These are phyloP conservation scores for Allium fistulosum DNA, from an alignment of 106 monocot genomes.

Conservation along the genomic window DNA sequence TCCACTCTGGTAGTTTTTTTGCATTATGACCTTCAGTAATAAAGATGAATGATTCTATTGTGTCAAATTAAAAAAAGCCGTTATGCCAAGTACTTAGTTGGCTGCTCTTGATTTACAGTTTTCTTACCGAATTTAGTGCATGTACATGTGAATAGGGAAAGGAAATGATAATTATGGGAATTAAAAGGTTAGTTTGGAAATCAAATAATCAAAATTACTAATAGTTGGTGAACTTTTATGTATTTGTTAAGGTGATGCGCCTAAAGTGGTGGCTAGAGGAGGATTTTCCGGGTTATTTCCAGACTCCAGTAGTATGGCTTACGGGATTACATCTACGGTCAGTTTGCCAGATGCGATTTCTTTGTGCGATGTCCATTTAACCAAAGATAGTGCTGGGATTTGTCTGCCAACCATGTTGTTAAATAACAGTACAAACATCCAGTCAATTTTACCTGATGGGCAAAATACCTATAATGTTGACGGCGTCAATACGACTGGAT, in stretches of 20 bases:
- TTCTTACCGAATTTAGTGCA: too few relatives aligned
- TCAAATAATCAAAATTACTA: not conserved
- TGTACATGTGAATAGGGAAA: too few relatives aligned
- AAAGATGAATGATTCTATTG: too few relatives aligned
- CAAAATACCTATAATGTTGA: constrained; percentile 18
- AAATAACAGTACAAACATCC: constrained; percentile 30
- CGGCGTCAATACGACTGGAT: constrained; percentile 21
- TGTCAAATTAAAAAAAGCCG: too few relatives aligned
- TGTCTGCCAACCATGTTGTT: constrained; percentile 33
- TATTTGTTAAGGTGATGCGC: constrained; percentile 24
- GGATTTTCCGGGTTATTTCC: constrained; percentile 59
- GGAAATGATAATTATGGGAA: not conserved
- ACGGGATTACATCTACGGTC: not conserved
- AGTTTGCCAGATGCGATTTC: constrained; percentile 15
- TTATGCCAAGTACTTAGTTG: too few relatives aligned
- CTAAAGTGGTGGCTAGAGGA: constrained; percentile 41
- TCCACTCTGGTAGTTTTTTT: too few relatives aligned
- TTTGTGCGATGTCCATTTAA: constrained; percentile 54
- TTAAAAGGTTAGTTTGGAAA: not conserved
- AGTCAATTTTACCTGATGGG: not conserved
- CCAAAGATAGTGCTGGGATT: constrained; percentile 37
- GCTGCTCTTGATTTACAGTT: too few relatives aligned
- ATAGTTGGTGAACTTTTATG: not conserved
- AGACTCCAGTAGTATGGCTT: constrained; percentile 29
- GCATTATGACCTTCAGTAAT: too few relatives aligned